A percentile compares a stretch with the other conserved stretches of the same genome.
Evolutionary conservation across 306 rosid genomes (phyloP).

Genomic region (Medicago arabica): DNA sequence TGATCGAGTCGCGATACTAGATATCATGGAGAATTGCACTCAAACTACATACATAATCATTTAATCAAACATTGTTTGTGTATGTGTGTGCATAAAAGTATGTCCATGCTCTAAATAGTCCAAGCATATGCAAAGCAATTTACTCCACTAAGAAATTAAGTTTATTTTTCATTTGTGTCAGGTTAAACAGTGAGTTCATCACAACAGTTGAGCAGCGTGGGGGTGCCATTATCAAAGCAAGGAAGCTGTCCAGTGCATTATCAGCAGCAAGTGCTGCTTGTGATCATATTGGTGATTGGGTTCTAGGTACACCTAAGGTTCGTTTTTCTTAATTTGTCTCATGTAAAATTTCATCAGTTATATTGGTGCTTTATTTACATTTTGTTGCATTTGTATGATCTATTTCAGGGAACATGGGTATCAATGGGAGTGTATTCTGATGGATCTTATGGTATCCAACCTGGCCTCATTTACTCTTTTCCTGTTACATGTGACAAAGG

Average conservation of each 20-base stretch:
- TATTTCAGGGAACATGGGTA: slow-evolving; percentile 73
- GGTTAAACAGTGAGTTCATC: slow-evolving; percentile 81
- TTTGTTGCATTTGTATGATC: slow-evolving; percentile 34
- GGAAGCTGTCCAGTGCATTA: slow-evolving; percentile 92
- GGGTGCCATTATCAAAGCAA: slow-evolving; percentile 97
- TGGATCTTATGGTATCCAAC: slow-evolving; percentile 82
- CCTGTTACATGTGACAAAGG: slow-evolving; percentile 95
- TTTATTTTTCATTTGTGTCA: slow-evolving; percentile 23
- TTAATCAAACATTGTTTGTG: too few relatives aligned
- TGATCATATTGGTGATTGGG: slow-evolving; percentile 98
- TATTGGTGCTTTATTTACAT: not conserved
- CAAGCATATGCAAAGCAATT: not conserved
- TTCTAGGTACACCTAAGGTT: slow-evolving; percentile 96
- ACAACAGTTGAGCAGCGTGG: slow-evolving; percentile 97
- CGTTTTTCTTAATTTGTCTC: slow-evolving; percentile 30
- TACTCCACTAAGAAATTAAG: not conserved
- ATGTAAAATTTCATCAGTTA: slow-evolving; percentile 10
- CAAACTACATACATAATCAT: too few relatives aligned
- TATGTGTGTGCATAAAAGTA: too few relatives aligned
- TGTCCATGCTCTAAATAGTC: too few relatives aligned
- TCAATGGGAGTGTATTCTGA: slow-evolving; percentile 96
- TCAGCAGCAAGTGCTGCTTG: slow-evolving; percentile 99
- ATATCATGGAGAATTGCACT: too few relatives aligned
- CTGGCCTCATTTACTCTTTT: slow-evolving; percentile 83
- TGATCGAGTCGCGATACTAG: too few relatives aligned